A percentile compares a stretch with the other conserved stretches of the same genome.
These are phyloP conservation scores for Exophiala dermatitidis DNA, from an alignment of 2,329 filamentous ascomycete genomes.

Conservation along the genomic window DNA sequence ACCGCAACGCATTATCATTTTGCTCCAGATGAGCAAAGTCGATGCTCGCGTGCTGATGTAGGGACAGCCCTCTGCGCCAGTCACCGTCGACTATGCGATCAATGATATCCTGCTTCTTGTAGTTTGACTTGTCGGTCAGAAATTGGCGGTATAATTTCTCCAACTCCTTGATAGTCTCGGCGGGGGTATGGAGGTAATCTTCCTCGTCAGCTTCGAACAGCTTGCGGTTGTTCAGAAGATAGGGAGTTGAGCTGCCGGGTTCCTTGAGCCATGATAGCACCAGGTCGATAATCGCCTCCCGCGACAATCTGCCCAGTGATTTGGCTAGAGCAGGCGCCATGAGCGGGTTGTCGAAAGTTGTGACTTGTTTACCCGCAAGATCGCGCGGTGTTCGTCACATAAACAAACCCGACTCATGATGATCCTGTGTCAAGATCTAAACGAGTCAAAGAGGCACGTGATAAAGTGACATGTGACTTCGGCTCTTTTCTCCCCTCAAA, in stretches of 20 bases:
- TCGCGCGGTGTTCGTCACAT: slow-evolving; percentile 1
- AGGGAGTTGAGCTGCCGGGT: slow-evolving; percentile 53
- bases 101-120: slow-evolving; percentile 45
- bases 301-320: slow-evolving; percentile 61
- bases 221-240: slow-evolving; percentile 46
- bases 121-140: slow-evolving; percentile 42
- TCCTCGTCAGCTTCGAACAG: slow-evolving; percentile 51
- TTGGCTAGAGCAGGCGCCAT: slow-evolving; percentile 59
- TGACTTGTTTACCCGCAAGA: slow-evolving; percentile 39
- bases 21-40: slow-evolving; percentile 50
- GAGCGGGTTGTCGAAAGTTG: background rate
- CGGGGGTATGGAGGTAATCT: slow-evolving; percentile 63
- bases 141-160: slow-evolving; percentile 57
- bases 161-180: slow-evolving; percentile 58
- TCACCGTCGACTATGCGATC: slow-evolving; percentile 52
- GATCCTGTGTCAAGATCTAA: too few relatives aligned
- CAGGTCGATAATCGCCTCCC: slow-evolving; percentile 63
- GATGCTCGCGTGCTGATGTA: slow-evolving; percentile 50
- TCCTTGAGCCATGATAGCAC: slow-evolving; percentile 70
- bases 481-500: too few relatives aligned
- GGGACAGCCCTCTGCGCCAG: slow-evolving; percentile 49
- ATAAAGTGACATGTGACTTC: background rate
- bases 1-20: slow-evolving; percentile 45
- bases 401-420: slow-evolving; percentile 8
- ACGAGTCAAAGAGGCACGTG: background rate